These are phyloP conservation scores for Lepidium didymum DNA, from an alignment of 345 rosid genomes.

Conservation along the genomic window DNA sequence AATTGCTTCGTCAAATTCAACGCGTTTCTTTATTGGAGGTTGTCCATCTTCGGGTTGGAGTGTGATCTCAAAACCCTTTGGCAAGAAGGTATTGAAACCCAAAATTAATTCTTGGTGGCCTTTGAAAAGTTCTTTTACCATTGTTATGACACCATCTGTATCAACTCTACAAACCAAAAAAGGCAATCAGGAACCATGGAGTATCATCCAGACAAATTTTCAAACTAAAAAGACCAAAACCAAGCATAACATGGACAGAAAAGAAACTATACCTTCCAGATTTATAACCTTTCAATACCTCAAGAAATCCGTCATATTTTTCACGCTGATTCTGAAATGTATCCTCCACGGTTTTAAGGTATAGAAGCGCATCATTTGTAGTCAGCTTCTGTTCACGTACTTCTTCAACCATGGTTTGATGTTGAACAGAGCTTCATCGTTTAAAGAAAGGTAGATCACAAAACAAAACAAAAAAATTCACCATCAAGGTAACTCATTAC, in stretches of 20 bases:
- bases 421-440: slow-evolving; percentile 51
- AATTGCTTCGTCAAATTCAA: slow-evolving; percentile 66
- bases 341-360: slow-evolving; percentile 64
- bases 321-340: neutral
- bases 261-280: slow-evolving; percentile 43
- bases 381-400: slow-evolving; percentile 46
- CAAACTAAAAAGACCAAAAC: neutral
- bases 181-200: neutral
- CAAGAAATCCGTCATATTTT: neutral
- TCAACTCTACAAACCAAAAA: slow-evolving; percentile 38
- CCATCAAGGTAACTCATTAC: neutral
- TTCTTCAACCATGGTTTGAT: slow-evolving; percentile 32
- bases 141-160: slow-evolving; percentile 56
- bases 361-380: slow-evolving; percentile 62
- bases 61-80: slow-evolving; percentile 70
- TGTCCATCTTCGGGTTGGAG: slow-evolving; percentile 52
- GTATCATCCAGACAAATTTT: neutral
- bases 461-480: neutral
- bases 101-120: slow-evolving; percentile 62
- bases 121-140: slow-evolving; percentile 69
- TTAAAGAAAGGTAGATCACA: neutral
- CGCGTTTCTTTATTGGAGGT: slow-evolving; percentile 54
- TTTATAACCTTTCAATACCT: slow-evolving; percentile 62
- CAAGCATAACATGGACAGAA: neutral
- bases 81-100: slow-evolving; percentile 79